Evolutionary conservation across 208 protist species (phyloP).

Genomic region (Acanthamoeba quina): DNA sequence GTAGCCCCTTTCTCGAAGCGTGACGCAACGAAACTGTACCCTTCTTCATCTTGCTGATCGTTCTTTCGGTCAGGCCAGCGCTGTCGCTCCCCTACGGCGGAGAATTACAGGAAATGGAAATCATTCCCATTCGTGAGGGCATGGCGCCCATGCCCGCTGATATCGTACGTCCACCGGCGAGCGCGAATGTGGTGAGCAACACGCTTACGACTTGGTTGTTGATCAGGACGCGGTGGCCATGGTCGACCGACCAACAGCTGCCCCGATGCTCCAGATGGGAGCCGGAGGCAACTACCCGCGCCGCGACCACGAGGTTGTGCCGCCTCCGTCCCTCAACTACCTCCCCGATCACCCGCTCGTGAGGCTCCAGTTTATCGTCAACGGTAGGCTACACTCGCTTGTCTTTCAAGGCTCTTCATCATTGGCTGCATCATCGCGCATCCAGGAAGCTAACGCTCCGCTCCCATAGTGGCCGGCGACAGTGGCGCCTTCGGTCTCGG

Average conservation of each 20-base stretch:
- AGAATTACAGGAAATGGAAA: not conserved
- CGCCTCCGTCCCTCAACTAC: not conserved
- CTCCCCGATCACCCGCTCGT: conserved; percentile 46
- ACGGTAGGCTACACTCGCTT: not conserved
- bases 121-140: not conserved
- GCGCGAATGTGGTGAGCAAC: not conserved
- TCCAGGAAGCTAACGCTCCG: no score
- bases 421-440: no score
- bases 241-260: not conserved
- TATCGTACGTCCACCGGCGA: not conserved
- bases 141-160: not conserved
- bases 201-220: not conserved
- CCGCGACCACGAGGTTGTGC: not conserved
- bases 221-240: not conserved
- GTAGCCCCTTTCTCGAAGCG: not conserved
- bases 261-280: conserved; percentile 6
- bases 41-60: not conserved
- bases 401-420: no score
- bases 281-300: conserved; percentile 9
- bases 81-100: not conserved
- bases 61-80: not conserved
- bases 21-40: no score
- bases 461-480: not conserved
- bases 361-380: not conserved
- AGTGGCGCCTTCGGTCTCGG: conserved; percentile 15